Evolutionary conservation across 2,329 filamentous ascomycete species (phyloP).

Genomic region (Ascochyta clinopodiicola): DNA sequence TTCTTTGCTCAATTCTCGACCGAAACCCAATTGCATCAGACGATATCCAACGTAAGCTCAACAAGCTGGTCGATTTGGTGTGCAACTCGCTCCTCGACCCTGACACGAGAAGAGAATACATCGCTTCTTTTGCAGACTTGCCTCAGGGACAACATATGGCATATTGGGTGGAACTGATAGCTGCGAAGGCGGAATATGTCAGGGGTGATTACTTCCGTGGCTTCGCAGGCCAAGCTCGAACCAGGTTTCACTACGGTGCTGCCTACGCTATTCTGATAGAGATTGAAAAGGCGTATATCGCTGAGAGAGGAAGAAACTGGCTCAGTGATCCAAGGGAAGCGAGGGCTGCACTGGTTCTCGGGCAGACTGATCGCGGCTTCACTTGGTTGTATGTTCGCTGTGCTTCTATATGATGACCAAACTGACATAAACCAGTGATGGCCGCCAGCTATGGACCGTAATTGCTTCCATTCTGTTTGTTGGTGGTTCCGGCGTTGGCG

Average conservation of each 20-base stretch:
- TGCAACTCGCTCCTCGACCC: constrained; percentile 36
- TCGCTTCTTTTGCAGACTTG: constrained; percentile 31
- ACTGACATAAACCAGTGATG: constrained; percentile 26
- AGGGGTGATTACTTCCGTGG: constrained; percentile 43
- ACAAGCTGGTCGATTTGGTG: constrained; percentile 45
- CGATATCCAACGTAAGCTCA: constrained; percentile 46
- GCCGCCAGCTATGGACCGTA: constrained; percentile 51
- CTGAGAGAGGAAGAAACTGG: constrained; percentile 46
- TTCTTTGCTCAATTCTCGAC: constrained; percentile 53
- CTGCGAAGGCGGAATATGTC: constrained; percentile 23
- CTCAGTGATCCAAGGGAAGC: constrained; percentile 12
- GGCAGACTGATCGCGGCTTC: constrained; percentile 38
- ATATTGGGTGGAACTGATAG: constrained; percentile 33
- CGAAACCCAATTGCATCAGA: constrained; percentile 52
- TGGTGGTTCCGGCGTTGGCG: constrained; percentile 40
- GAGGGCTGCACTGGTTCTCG: constrained; percentile 42
- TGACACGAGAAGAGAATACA: constrained; percentile 27
- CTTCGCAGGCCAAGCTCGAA: constrained; percentile 43
- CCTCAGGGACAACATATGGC: constrained; percentile 26
- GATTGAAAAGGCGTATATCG: constrained; percentile 48
- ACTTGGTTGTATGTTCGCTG: constrained; percentile 39
- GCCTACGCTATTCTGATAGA: constrained; percentile 50
- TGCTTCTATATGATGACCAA: too few relatives aligned
- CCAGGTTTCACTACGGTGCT: constrained; percentile 47
- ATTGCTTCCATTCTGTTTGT: constrained; percentile 43